A percentile compares a stretch with the other conserved stretches of the same genome.
Evolutionary conservation across 2,329 filamentous ascomycete genomes (phyloP).

Genomic region (Nemania sp.): DNA sequence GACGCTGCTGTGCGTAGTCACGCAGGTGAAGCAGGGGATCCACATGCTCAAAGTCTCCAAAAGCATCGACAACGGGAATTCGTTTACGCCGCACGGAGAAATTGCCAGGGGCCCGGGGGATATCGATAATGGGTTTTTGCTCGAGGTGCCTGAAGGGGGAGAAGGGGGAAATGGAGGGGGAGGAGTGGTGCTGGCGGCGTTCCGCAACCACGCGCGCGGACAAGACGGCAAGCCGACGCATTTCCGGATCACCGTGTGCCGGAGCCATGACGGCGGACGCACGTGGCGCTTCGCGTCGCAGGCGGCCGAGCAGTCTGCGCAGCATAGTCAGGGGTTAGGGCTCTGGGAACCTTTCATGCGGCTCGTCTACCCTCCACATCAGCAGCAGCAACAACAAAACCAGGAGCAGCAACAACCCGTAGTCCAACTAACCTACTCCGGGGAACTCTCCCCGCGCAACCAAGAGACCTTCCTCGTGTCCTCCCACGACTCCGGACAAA

Average conservation of each 20-base stretch:
- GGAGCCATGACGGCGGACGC: slow-evolving; percentile 47
- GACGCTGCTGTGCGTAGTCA: slow-evolving; percentile 50
- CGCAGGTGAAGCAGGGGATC: slow-evolving; percentile 42
- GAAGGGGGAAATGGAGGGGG: slow-evolving; percentile 15
- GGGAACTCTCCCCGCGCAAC: slow-evolving; percentile 49
- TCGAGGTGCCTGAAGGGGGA: slow-evolving; percentile 41
- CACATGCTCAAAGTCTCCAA: slow-evolving; percentile 48
- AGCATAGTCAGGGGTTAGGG: slow-evolving; percentile 46
- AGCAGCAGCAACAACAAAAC: too few relatives aligned
- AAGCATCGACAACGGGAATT: slow-evolving; percentile 48
- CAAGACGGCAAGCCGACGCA: slow-evolving; percentile 41
- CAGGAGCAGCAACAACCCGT: too few relatives aligned
- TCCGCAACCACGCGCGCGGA: slow-evolving; percentile 50
- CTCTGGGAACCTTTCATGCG: slow-evolving; percentile 57
- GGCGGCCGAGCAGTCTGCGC: slow-evolving; percentile 47
- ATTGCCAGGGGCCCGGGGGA: slow-evolving; percentile 48
- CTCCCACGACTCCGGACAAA: slow-evolving; percentile 47
- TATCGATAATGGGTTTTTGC: slow-evolving; percentile 51
- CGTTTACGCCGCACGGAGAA: slow-evolving; percentile 47
- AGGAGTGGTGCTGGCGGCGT: slow-evolving; percentile 44
- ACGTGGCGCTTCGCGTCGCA: slow-evolving; percentile 49
- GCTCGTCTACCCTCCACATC: too few relatives aligned
- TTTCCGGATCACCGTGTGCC: slow-evolving; percentile 55
- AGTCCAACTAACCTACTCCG: slow-evolving; percentile 51
- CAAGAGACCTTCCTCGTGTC: slow-evolving; percentile 54